Evolutionary conservation across 78 protist genomes (phyloP), one percentile per base, ranked within the genome.

Genomic region (Planoprotostelium fungivorum): DNA sequence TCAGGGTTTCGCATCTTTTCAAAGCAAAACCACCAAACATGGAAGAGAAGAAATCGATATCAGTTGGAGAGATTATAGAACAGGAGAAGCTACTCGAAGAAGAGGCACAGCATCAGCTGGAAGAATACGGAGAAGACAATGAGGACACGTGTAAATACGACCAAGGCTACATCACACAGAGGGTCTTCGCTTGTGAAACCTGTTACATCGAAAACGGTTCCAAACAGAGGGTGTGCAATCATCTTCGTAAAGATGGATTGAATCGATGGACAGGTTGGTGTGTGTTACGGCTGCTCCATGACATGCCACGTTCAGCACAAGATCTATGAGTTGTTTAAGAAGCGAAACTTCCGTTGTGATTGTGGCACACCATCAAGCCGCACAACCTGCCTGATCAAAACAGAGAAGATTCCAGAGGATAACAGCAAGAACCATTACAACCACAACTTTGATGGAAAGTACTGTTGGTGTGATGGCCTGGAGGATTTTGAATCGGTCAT

Each of bases 251-350:
- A 38, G 36, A 29, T 88, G 0, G 29, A 0, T 29, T 87, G 83
- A 63, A 85, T 25, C 16, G 16, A 16, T 85, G 87, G 29, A 35
- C 37, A 90, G 90, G 87, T 92, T 89, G 94, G 94, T 84, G 51
- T 92, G 9, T 92, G 94, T 38, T 92, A 85, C 63, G 94, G 94
- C 29, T 92, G 94, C 63, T 89, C 92, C 10, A 89, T 92, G 91
- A 89, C 86, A 1, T 92, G 94, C 63, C 94, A 92, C 88, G 38
- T 92, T 28, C 86, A 89, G 84, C 94, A 92, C 87, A 90, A 92
- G 34, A 84, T 92, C 31, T 88, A 88, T 86, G 94, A 92, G 37
- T 36, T 92, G 28, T 92, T 92, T 39, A 88, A 92, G 38, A 92
- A 92, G 85, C 83, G 89, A 51, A 23, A 63, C 38, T 92, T 92